Conservation (phyloP, 768 basidiomycete genomes). For the Asterophora lycoperdoides region DNA sequence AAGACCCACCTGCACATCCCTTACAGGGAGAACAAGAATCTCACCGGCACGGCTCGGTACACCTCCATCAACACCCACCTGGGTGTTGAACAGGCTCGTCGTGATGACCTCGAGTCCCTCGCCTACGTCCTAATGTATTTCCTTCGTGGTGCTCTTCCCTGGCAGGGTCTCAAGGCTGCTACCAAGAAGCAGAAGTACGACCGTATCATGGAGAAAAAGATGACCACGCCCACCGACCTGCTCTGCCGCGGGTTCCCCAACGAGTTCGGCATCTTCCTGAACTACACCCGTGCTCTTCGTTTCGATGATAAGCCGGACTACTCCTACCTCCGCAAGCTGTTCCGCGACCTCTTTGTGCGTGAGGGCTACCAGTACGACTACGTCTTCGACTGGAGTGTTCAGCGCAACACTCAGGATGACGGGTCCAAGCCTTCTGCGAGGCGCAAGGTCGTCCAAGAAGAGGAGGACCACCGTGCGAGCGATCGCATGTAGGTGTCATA, state of each 20-base stretch:
- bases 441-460: constrained; percentile 81
- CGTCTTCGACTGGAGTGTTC: constrained; percentile 98
- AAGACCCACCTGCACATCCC: constrained; percentile 99
- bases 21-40: constrained; percentile 99
- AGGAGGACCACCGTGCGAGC: constrained; percentile 77
- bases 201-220: constrained; percentile 99
- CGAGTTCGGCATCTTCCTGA: constrained; percentile 98
- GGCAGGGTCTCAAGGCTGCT: constrained; percentile 99
- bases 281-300: constrained; percentile 97
- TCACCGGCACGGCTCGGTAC: constrained; percentile 98
- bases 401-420: constrained; percentile 69
- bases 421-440: constrained; percentile 61
- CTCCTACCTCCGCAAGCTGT: constrained; percentile 98
- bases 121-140: constrained; percentile 99
- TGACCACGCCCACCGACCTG: constrained; percentile 96
- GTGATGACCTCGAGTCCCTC: constrained; percentile 96
- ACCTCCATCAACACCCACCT: constrained; percentile 99
- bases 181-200: constrained; percentile 99
- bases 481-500: constrained; percentile 69
- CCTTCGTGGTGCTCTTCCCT: constrained; percentile 95
- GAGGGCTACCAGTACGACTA: constrained; percentile 99
- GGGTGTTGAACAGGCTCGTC: constrained; percentile 96
- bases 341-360: constrained; percentile 95
- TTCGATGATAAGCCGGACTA: constrained; percentile 99
- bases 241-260: constrained; percentile 99